These are phyloP conservation scores for Phaeophleospora eucalypticola DNA, from an alignment of 2,329 filamentous ascomycete species.

Conservation along the genomic window DNA sequence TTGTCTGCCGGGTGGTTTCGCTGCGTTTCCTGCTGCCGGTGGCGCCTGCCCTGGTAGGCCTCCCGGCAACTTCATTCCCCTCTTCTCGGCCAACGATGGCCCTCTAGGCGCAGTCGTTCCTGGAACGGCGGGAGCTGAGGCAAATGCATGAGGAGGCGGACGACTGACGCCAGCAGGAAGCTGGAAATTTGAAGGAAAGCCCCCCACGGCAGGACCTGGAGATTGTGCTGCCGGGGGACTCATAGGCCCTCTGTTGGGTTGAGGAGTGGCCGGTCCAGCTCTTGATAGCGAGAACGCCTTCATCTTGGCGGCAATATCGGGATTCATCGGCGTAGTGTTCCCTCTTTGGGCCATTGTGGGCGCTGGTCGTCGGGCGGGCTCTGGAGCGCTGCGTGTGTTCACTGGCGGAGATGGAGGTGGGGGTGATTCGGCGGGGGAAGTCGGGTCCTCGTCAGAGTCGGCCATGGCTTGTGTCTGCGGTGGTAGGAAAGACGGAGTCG, in stretches of 20 bases:
- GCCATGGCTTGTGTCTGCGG: no score
- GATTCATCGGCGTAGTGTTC: conserved; percentile 44
- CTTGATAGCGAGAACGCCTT: conserved; percentile 64
- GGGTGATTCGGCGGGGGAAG: conserved; percentile 54
- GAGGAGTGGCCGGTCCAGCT: conserved; percentile 48
- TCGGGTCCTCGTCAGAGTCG: conserved; percentile 11
- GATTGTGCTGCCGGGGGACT: conserved; percentile 13
- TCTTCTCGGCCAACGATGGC: conserved; percentile 63
- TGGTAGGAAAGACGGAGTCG: conserved; percentile 21
- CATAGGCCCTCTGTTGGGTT: conserved; percentile 16
- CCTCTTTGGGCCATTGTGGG: conserved; percentile 42
- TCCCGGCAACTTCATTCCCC: conserved; percentile 61
- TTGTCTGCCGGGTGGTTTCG: conserved; percentile 30
- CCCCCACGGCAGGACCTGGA: conserved; percentile 30
- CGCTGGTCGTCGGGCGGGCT: conserved; percentile 57
- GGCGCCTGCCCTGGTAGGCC: conserved; percentile 47
- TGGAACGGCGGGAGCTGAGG: conserved; percentile 47
- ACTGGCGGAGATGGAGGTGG: conserved; percentile 54
- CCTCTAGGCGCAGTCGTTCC: conserved; percentile 40
- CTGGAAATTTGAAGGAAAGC: conserved; percentile 43
- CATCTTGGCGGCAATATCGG: conserved; percentile 65
- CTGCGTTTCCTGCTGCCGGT: conserved; percentile 31
- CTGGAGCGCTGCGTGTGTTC: conserved; percentile 75
- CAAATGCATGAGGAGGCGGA: conserved; percentile 40
- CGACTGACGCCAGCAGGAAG: conserved; percentile 37